Base-by-base conservation (phyloP, 192 early-diverging fungal species). In the Coemansia sp. region DNA sequence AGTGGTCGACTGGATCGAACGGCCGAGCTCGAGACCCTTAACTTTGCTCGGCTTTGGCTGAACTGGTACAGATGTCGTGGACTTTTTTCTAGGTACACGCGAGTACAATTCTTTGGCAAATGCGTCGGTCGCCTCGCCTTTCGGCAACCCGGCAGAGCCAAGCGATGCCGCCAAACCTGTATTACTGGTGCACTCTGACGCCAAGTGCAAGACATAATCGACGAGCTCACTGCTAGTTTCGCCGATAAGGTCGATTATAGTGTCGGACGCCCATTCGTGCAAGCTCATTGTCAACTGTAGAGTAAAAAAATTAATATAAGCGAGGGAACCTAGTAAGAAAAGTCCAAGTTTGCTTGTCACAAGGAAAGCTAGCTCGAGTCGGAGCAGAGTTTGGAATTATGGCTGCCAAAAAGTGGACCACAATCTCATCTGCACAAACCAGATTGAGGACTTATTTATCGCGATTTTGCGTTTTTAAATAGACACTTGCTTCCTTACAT, bases 61-160 rank as follows among this genome's bases (percentile, higher is more conserved):
- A 34, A 31, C 22, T 31, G 46, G 46, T 13, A 44, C 22, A 20
- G 60, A 8, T n/a, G 12, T 38, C 24, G 31, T 7, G 3, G 65
- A 15, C n/a, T 18, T 59, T 41, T 57, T 72, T 20, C 86, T 87
- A 36, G 89, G 89, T 3, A 88, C 85, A 5, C 90, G 85, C 27
- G 40, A 49, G 66, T 79, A 93, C 15, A 97, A 84, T 5, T 93
- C 90, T 6, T 72, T 60, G 3, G 87, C 93, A 82, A 95, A 94
- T 3, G 65, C 72, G 18, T 76, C 72, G 3, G 89, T 86, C 6
- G 69, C 79, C 13, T 79, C 74, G 51, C 84, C 79, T n/a, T 70
- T 47, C 3, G 93, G 92, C 8, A 94, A 84, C 18, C 91, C 90
- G 33, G 86, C 87, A 20, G 78, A 86, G 44, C 79, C 73, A 3